A percentile compares a stretch with the other conserved stretches of the same genome.
These are phyloP conservation scores for Irpex lacteus DNA, from an alignment of 1,284 basidiomycete species.

Conservation along the genomic window DNA sequence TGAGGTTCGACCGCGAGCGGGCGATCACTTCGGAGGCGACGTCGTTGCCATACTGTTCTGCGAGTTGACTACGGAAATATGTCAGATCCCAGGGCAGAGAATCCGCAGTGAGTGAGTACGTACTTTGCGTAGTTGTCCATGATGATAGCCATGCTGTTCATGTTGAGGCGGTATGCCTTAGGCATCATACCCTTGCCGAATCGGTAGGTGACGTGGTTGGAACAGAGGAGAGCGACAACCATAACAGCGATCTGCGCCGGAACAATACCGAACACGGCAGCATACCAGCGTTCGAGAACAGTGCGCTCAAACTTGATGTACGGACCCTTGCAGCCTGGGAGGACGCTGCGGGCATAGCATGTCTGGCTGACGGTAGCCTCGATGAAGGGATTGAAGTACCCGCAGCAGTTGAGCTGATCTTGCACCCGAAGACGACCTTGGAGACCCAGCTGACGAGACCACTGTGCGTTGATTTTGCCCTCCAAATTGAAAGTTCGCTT, in stretches of 20 bases:
- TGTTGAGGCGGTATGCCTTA: conserved; percentile 57
- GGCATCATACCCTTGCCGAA: conserved; percentile 69
- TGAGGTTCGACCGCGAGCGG: conserved; percentile 37
- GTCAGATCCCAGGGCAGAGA: neutral
- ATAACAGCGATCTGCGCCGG: conserved; percentile 52
- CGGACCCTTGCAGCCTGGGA: conserved; percentile 57
- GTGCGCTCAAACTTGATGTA: conserved; percentile 48
- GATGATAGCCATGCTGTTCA: conserved; percentile 56
- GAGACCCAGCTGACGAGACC: conserved; percentile 48
- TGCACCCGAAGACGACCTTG: conserved; percentile 51
- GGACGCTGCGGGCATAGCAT: conserved; percentile 53
- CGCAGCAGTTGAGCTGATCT: conserved; percentile 58
- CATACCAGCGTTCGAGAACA: conserved; percentile 54
- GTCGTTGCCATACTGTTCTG: conserved; percentile 43
- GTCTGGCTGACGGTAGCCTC: conserved; percentile 55
- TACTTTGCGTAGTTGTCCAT: conserved; percentile 63
- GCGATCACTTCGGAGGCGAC: conserved; percentile 38
- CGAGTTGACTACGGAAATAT: conserved; percentile 33
- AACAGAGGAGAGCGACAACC: conserved; percentile 49
- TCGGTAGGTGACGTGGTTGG: conserved; percentile 63
- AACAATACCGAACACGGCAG: conserved; percentile 50
- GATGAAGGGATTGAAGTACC: conserved; percentile 58
- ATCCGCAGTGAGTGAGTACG: conserved; percentile 18
- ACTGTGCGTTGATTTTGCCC: conserved; percentile 60
- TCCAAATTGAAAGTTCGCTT: conserved; percentile 60